phyloP scores from a whole-genome alignment of 768 basidiomycete species.

The Lentinula edodes region DNA sequence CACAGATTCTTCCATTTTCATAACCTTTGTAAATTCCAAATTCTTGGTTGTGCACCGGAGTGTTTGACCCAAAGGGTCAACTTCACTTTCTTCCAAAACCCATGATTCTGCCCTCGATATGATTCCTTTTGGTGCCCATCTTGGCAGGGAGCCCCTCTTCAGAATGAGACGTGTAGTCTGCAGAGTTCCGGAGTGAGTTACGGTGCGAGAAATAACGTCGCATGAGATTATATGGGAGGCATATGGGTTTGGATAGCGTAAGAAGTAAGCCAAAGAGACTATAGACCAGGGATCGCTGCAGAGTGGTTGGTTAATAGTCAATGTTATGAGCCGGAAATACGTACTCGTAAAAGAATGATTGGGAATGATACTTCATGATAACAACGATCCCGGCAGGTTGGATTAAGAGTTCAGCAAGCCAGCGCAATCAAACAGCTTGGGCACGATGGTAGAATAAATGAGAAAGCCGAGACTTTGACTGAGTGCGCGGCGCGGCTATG shows the following conservation, averaged over 20 bases:
- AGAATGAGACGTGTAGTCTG: slow-evolving; percentile 87
- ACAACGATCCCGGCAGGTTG: slow-evolving; percentile 7
- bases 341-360: slow-evolving; percentile 52
- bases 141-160: slow-evolving; percentile 85
- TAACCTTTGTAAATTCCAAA: slow-evolving; percentile 89
- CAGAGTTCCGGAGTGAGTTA: slow-evolving; percentile 70
- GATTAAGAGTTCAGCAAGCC: neutral
- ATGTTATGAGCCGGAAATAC: slow-evolving; percentile 10
- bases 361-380: slow-evolving; percentile 51
- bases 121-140: slow-evolving; percentile 86
- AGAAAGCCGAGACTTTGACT: neutral
- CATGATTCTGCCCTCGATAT: slow-evolving; percentile 84
- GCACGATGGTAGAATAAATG: neutral
- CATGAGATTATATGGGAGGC: slow-evolving; percentile 91
- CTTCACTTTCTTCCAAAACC: slow-evolving; percentile 93
- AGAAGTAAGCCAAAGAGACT: slow-evolving; percentile 88
- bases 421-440: neutral
- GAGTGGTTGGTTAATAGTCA: slow-evolving; percentile 10
- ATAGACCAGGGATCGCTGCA: slow-evolving; percentile 89
- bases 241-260: slow-evolving; percentile 95
- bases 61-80: slow-evolving; percentile 75
- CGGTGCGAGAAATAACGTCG: slow-evolving; percentile 85
- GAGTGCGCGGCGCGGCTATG: neutral
- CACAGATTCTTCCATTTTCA: slow-evolving; percentile 87
- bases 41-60: slow-evolving; percentile 82